Evolutionary conservation across 768 basidiomycete species (phyloP).

Genomic region (Phylloporus arenicola): DNA sequence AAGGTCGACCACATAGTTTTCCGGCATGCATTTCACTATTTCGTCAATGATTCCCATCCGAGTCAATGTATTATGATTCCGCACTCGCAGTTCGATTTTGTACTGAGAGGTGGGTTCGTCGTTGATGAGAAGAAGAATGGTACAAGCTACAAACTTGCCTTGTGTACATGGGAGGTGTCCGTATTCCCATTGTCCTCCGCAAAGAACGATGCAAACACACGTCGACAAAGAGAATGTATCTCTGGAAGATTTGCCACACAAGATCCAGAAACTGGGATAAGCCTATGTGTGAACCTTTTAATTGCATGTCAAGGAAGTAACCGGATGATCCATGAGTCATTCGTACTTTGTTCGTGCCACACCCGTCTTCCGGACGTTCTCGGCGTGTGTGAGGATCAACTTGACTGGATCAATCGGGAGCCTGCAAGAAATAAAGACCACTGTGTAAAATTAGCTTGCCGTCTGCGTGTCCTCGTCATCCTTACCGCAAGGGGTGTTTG

Average conservation of each 20-base stretch:
- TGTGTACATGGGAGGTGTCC: slow-evolving; percentile 34
- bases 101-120: slow-evolving; percentile 43
- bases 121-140: not conserved
- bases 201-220: slow-evolving; percentile 50
- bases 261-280: slow-evolving; percentile 64
- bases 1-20: slow-evolving; percentile 61
- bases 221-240: slow-evolving; percentile 56
- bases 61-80: slow-evolving; percentile 70
- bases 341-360: slow-evolving; percentile 59
- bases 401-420: slow-evolving; percentile 72
- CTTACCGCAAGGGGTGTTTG: slow-evolving; percentile 73
- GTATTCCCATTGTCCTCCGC: slow-evolving; percentile 33
- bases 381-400: slow-evolving; percentile 58
- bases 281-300: slow-evolving; percentile 59
- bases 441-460: slow-evolving; percentile 32
- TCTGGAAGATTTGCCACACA: slow-evolving; percentile 67
- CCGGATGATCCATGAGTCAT: not conserved
- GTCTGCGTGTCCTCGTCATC: not conserved
- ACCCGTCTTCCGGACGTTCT: slow-evolving; percentile 58
- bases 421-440: slow-evolving; percentile 76
- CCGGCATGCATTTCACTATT: slow-evolving; percentile 66
- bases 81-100: slow-evolving; percentile 70
- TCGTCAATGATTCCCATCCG: slow-evolving; percentile 58
- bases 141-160: slow-evolving; percentile 27
- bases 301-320: slow-evolving; percentile 1